A percentile compares a stretch with the other conserved stretches of the same genome.
These are phyloP conservation scores for Ophiostoma sp. DNA, from an alignment of 2,329 filamentous ascomycete species.

Conservation along the genomic window DNA sequence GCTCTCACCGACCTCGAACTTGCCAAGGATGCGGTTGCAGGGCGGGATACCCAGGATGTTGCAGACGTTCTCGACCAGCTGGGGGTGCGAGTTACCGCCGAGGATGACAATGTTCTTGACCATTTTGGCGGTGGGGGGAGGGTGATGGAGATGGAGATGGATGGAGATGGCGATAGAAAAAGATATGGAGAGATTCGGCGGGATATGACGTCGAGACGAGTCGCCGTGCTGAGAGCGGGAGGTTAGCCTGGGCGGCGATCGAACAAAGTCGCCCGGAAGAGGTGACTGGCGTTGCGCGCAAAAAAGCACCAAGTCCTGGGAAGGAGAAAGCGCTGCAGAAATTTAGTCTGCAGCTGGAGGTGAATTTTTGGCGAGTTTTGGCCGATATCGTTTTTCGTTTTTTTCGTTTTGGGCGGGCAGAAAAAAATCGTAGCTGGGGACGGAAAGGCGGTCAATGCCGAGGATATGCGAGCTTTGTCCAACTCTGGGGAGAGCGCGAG, in stretches of 20 bases:
- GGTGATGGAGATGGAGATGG: background rate
- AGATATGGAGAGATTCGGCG: background rate
- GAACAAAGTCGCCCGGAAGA: background rate
- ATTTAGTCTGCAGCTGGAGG: constrained; percentile 17
- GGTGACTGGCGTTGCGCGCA: constrained; percentile 15
- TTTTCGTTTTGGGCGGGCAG: constrained; percentile 23
- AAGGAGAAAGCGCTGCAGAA: constrained; percentile 4
- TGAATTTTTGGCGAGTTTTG: background rate
- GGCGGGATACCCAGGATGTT: constrained; percentile 80
- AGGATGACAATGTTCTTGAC: constrained; percentile 93
- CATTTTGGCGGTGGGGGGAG: constrained; percentile 50
- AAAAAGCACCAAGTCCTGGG: constrained; percentile 1
- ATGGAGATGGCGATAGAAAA: background rate
- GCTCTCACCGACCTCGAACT: constrained; percentile 94
- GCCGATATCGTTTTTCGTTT: constrained; percentile 25
- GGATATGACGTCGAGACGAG: background rate
- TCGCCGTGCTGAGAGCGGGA: background rate
- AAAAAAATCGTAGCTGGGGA: constrained; percentile 23
- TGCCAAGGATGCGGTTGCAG: constrained; percentile 76
- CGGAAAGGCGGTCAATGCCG: constrained; percentile 28
- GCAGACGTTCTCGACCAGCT: constrained; percentile 81
- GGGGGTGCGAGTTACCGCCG: constrained; percentile 86
- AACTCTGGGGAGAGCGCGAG: constrained; percentile 15
- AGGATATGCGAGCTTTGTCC: constrained; percentile 24
- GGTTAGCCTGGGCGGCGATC: background rate